These are phyloP conservation scores for Exophiala bonariae DNA, from an alignment of 2,329 filamentous ascomycete species.

Conservation along the genomic window DNA sequence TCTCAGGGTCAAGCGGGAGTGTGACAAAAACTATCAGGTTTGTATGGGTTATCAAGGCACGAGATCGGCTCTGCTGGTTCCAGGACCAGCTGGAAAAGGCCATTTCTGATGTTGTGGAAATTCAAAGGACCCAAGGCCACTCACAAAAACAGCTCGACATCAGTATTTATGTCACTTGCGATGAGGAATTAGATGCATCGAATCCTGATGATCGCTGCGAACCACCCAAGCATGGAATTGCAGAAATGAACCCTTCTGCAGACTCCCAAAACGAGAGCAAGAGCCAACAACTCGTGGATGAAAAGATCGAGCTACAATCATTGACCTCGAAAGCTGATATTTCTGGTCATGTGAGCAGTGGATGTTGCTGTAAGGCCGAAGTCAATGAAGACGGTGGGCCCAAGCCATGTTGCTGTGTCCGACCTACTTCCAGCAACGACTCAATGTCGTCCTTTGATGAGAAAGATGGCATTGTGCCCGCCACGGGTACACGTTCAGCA, in stretches of 20 bases:
- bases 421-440: slow-evolving; percentile 7
- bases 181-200: slow-evolving; percentile 40
- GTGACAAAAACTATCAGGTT: slow-evolving; percentile 18
- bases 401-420: slow-evolving; percentile 11
- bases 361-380: slow-evolving; percentile 52
- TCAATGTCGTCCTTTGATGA: slow-evolving; percentile 13
- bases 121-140: slow-evolving; percentile 11
- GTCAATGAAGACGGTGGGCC: slow-evolving; percentile 43
- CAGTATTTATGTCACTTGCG: slow-evolving; percentile 57
- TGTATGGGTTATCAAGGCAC: slow-evolving; percentile 59
- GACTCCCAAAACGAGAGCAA: slow-evolving; percentile 15
- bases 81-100: slow-evolving; percentile 17
- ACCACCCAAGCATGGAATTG: slow-evolving; percentile 10
- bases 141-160: slow-evolving; percentile 50
- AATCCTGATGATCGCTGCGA: slow-evolving; percentile 6
- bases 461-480: background rate
- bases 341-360: slow-evolving; percentile 31
- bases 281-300: slow-evolving; percentile 12
- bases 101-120: slow-evolving; percentile 12
- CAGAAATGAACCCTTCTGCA: background rate
- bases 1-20: slow-evolving; percentile 49
- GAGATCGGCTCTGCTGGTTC: slow-evolving; percentile 27
- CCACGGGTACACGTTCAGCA: slow-evolving; percentile 22
- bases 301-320: slow-evolving; percentile 10
- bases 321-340: slow-evolving; percentile 12